phyloP scores from a whole-genome alignment of 108 stramenopile genomes.

The Cyclotella cryptica region DNA sequence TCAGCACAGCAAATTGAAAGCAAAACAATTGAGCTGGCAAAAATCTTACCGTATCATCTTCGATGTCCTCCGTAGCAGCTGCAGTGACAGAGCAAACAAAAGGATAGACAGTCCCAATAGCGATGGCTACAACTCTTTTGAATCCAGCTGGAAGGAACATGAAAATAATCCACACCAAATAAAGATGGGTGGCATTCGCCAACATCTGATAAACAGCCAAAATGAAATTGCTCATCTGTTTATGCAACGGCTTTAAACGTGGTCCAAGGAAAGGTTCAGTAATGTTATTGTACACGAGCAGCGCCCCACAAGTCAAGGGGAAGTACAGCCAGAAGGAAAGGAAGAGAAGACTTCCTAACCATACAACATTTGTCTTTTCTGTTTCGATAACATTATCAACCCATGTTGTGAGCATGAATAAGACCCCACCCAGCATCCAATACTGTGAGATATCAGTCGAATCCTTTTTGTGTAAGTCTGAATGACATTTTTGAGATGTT shows the following conservation, averaged over 20 bases:
- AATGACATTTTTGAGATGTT: neutral
- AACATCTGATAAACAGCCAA: constrained; percentile 23
- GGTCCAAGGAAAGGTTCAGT: constrained; percentile 58
- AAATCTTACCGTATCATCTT: constrained; percentile 55
- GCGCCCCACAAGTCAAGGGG: constrained; percentile 58
- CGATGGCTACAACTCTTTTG: constrained; percentile 56
- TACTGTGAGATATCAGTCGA: neutral
- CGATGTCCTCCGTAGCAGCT: constrained; percentile 49
- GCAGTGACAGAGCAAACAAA: constrained; percentile 48
- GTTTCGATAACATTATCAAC: constrained; percentile 37
- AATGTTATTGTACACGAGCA: constrained; percentile 44
- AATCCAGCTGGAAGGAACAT: constrained; percentile 53
- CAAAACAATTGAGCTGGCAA: neutral
- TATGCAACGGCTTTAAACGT: constrained; percentile 18
- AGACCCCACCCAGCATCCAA: constrained; percentile 44
- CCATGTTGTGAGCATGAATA: constrained; percentile 50
- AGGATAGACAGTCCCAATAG: constrained; percentile 60
- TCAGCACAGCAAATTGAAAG: constrained; percentile 5
- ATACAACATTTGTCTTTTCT: constrained; percentile 21
- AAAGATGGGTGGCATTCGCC: constrained; percentile 56
- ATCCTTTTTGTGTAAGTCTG: neutral
- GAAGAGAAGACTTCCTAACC: constrained; percentile 35
- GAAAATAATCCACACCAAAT: constrained; percentile 58
- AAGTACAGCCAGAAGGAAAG: constrained; percentile 59
- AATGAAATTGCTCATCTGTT: constrained; percentile 31